These are phyloP conservation scores for Neurospora sp. DNA, from an alignment of 495 filamentous ascomycete species.

Conservation along the genomic window DNA sequence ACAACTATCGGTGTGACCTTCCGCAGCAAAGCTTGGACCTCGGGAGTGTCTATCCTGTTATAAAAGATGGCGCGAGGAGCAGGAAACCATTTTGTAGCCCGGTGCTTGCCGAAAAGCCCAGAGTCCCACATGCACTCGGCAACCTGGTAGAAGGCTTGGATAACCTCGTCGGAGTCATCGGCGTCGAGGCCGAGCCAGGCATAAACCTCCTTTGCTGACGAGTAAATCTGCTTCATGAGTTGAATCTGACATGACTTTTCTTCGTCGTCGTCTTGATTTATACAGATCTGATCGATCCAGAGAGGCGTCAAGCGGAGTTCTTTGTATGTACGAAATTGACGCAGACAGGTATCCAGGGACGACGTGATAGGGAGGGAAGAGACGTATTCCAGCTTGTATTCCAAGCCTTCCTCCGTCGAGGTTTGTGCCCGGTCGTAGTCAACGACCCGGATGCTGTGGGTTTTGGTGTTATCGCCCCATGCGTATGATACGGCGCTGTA, in stretches of 20 bases:
- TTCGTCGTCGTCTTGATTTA: slow-evolving; percentile 12
- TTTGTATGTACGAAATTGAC: not conserved
- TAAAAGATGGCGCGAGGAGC: not conserved
- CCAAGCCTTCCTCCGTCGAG: not conserved
- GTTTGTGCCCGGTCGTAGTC: not conserved
- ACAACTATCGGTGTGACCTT: not conserved
- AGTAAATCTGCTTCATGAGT: slow-evolving; percentile 20
- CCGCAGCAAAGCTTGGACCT: not conserved
- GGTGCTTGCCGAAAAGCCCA: not conserved
- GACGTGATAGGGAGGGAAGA: not conserved
- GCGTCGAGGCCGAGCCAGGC: not conserved
- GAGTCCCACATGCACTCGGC: not conserved
- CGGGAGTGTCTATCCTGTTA: not conserved
- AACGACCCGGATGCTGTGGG: not conserved
- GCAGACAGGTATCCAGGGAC: not conserved
- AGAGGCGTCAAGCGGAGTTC: not conserved
- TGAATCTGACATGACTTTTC: slow-evolving; percentile 18
- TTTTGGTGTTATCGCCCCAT: not conserved
- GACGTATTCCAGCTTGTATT: not conserved
- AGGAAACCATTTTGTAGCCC: not conserved
- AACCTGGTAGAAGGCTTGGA: not conserved
- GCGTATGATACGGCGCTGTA: not conserved
- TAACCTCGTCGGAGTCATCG: not conserved
- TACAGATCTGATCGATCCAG: slow-evolving; percentile 20
- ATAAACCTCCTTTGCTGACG: not conserved